A percentile compares a stretch with the other conserved stretches of the same genome.
Conservation (phyloP, 257 asterid genomes). For the Capsicum pubescens region DNA sequence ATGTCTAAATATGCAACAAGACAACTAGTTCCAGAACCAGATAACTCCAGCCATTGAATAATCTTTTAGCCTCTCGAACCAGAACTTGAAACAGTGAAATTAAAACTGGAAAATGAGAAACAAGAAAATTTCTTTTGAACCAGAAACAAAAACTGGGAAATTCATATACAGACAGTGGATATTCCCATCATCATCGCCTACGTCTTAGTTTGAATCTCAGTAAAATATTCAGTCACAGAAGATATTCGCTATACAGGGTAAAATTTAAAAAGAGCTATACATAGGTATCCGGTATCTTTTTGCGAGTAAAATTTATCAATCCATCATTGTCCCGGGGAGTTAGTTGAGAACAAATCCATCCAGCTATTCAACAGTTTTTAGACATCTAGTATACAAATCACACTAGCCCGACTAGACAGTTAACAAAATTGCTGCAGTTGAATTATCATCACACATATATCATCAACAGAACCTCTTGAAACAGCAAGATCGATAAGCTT, state of each 20-base stretch:
- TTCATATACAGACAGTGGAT: not conserved
- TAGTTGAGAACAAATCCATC: not conserved
- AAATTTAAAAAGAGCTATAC: not conserved
- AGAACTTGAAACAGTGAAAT: not conserved
- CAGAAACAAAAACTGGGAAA: not conserved
- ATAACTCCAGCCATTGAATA: not conserved
- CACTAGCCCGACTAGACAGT: not conserved
- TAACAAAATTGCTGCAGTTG: slow-evolving; percentile 44
- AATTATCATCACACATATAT: slow-evolving; percentile 73
- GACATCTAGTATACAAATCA: not conserved
- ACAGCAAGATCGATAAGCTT: slow-evolving; percentile 69
- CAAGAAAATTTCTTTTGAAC: not conserved
- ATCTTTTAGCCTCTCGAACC: not conserved
- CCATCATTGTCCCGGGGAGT: not conserved
- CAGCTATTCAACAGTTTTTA: not conserved
- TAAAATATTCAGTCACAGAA: not conserved
- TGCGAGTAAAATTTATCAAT: not conserved
- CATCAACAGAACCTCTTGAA: slow-evolving; percentile 79
- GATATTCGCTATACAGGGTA: not conserved
- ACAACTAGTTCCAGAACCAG: not conserved
- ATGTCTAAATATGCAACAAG: not conserved
- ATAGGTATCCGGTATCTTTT: not conserved
- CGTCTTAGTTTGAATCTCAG: not conserved
- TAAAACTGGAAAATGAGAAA: not conserved
- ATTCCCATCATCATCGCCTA: not conserved